These are phyloP conservation scores for Hamigera avellanea DNA, from an alignment of 495 filamentous ascomycete genomes.

Conservation along the genomic window DNA sequence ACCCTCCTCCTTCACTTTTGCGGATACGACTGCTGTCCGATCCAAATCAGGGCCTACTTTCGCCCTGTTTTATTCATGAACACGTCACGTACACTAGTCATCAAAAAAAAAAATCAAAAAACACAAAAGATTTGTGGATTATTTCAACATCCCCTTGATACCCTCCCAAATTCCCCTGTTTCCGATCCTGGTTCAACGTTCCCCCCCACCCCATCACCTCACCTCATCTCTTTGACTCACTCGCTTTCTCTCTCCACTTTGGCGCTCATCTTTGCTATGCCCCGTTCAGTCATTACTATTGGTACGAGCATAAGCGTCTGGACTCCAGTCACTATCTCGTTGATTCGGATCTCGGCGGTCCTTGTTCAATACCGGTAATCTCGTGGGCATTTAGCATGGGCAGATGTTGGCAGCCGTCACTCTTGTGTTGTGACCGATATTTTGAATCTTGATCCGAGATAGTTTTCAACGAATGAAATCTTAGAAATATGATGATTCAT, in stretches of 20 bases:
- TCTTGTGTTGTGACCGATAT: conserved; percentile 9
- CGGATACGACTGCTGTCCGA: no score
- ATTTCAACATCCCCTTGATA: no score
- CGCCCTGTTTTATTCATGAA: conserved; percentile 8
- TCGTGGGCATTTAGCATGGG: no score
- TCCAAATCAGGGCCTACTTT: conserved; percentile 10
- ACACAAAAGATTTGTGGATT: neutral
- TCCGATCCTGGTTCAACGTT: neutral
- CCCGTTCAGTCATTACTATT: neutral
- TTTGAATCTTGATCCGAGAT: conserved; percentile 11
- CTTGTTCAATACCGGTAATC: no score
- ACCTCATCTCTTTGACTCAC: neutral
- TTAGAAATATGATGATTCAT: neutral
- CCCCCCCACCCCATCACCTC: neutral
- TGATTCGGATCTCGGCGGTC: no score
- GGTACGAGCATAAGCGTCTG: neutral
- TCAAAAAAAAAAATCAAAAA: conserved; percentile 2
- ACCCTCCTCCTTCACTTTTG: no score
- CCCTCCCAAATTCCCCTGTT: neutral
- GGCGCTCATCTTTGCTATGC: conserved; percentile 24
- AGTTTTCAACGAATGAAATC: conserved; percentile 7
- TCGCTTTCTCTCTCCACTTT: conserved; percentile 3
- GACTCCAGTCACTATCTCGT: no score
- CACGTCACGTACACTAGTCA: conserved; percentile 4
- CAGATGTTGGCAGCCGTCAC: conserved; percentile 29